Evolutionary conservation across 1,284 basidiomycete genomes (phyloP).

Genomic region (Stygiomarasmius scandens): DNA sequence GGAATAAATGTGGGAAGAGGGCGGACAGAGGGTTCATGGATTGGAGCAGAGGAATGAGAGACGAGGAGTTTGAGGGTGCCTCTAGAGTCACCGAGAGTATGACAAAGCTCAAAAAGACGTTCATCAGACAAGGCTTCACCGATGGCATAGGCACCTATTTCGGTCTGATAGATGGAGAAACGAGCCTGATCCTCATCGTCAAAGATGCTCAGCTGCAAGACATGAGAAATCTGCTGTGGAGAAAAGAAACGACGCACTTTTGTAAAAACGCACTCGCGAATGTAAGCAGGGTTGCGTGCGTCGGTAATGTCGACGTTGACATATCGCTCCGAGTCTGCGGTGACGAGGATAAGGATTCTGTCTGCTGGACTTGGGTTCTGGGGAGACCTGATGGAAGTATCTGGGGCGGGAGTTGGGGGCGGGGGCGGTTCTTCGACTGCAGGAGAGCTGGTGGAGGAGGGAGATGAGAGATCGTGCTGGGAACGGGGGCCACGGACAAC

Average conservation of each 20-base stretch:
- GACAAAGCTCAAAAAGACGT: constrained; percentile 71
- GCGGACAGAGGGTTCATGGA: constrained; percentile 45
- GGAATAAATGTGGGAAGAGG: constrained; percentile 39
- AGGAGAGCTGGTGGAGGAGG: constrained; percentile 66
- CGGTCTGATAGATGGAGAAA: constrained; percentile 84
- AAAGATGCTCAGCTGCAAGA: constrained; percentile 71
- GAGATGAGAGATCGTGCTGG: constrained; percentile 62
- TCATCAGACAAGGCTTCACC: constrained; percentile 73
- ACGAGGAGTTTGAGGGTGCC: constrained; percentile 84
- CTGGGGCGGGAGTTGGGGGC: constrained; percentile 55
- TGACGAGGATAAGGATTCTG: constrained; percentile 71
- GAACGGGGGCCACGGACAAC: constrained; percentile 37
- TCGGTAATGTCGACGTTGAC: constrained; percentile 78
- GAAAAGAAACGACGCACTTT: constrained; percentile 55
- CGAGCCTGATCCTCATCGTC: constrained; percentile 77
- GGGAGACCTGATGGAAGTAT: constrained; percentile 39
- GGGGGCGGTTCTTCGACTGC: constrained; percentile 57
- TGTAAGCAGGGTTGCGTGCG: constrained; percentile 68
- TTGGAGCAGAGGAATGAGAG: constrained; percentile 60
- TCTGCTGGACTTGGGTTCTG: constrained; percentile 36
- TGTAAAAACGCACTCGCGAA: constrained; percentile 84
- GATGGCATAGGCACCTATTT: constrained; percentile 76
- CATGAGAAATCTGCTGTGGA: constrained; percentile 7
- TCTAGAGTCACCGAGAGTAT: constrained; percentile 69
- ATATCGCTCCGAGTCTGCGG: constrained; percentile 81